Base-by-base conservation (phyloP, 2,329 filamentous ascomycete genomes). In the Trichocomaceae sp. region DNA sequence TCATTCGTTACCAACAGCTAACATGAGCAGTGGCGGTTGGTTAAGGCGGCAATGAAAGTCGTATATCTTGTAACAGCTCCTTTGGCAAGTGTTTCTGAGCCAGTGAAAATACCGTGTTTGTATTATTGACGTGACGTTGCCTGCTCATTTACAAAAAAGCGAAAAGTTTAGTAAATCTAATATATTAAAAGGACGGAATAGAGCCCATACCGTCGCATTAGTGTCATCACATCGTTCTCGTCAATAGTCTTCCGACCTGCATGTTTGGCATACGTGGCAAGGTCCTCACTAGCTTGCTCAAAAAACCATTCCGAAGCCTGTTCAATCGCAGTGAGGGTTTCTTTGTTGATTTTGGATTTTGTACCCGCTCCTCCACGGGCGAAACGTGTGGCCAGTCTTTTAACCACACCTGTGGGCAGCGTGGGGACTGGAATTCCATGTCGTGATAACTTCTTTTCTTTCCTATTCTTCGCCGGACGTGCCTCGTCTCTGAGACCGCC, bases 271-370 rank as follows among this genome's bases (percentile, higher is more conserved):
- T 91, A 96, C 2, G 84, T 85, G 12, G 82, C 82, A 53, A 96
- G 73, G 66, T 95, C 90, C 57, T 90, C 87, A 47, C 87, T 84
- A 2, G 88, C 76, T 69, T 96, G 90, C 72, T 95, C 89, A 68
- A 96, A 95, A 70, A 90, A 96, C 86, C 89, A 93, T 58, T 95
- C 88, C 2, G 88, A 88, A 0, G 90, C 88, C 66, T 90, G 85
- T 64, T 86, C 84, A 52, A 96, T 83, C 4, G 86, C 85, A 29
- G 81, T 79, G 37, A 95, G 74, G 1, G 87, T 85, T 50, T 93
- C 88, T 46, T 86, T 83, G 55, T 79, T 83, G 47, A 95, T 81
- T 60, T 85, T 88, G 5, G 82, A 75, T 62, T 86, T 88, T 61
- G 79, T 79, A 9, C 79, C 76, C 19, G 84, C 83, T 45, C 84